Conservation (phyloP, 805 yeast species). For the Isabelozyma gotoi region DNA sequence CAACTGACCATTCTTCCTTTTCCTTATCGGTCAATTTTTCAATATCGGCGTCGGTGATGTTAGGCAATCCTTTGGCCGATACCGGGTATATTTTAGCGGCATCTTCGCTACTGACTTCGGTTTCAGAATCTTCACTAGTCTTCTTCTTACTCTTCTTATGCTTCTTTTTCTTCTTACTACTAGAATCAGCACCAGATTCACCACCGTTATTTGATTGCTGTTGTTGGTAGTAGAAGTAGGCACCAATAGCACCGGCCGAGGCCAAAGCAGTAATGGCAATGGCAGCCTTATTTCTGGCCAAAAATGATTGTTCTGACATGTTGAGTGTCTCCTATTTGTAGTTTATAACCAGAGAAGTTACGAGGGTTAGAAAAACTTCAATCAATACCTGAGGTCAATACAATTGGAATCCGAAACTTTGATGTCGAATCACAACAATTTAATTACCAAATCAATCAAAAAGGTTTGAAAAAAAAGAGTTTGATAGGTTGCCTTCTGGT, state of each 20-base stretch:
- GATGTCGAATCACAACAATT: too few species aligned
- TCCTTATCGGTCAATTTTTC: slow-evolving; percentile 47
- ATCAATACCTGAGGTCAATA: not conserved
- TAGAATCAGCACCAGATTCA: slow-evolving; percentile 14
- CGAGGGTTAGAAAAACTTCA: too few species aligned
- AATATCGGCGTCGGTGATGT: slow-evolving; percentile 47
- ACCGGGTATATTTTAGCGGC: slow-evolving; percentile 47
- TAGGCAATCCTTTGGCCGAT: slow-evolving; percentile 57
- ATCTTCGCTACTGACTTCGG: slow-evolving; percentile 16
- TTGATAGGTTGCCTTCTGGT: not conserved
- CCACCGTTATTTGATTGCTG: slow-evolving; percentile 12
- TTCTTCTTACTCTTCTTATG: slow-evolving; percentile 48
- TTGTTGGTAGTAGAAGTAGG: slow-evolving; percentile 49
- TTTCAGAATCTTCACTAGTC: slow-evolving; percentile 19
- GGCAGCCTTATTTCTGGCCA: slow-evolving; percentile 59
- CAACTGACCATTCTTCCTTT: slow-evolving; percentile 64
- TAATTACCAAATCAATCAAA: too few species aligned
- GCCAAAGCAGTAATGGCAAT: slow-evolving; percentile 63
- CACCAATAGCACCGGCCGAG: slow-evolving; percentile 62
- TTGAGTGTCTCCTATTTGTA: too few species aligned
- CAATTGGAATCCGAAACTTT: too few species aligned
- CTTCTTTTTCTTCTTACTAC: slow-evolving; percentile 36
- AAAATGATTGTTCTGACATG: slow-evolving; percentile 28
- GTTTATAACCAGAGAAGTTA: not conserved
- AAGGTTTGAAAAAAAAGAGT: not conserved